A percentile compares a stretch with the other conserved stretches of the same genome.
Evolutionary conservation across 2,329 filamentous ascomycete species (phyloP).

Genomic region (Claviceps quebecensis): DNA sequence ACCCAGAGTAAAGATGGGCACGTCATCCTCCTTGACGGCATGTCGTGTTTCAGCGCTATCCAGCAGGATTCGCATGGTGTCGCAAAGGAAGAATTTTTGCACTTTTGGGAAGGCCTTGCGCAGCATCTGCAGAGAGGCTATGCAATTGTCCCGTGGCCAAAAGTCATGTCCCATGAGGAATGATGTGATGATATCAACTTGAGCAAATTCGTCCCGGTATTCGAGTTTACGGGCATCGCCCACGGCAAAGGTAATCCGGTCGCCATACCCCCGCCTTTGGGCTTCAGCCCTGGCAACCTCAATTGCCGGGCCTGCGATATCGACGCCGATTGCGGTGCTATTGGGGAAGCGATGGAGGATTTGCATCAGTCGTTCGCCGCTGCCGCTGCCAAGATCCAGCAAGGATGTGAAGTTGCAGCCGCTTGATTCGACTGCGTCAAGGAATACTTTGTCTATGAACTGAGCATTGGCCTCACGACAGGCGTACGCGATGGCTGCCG

Average conservation of each 20-base stretch:
- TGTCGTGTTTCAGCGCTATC: neutral
- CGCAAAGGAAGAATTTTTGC: conserved; percentile 6
- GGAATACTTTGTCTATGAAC: conserved; percentile 5
- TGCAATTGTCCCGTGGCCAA: conserved; percentile 9
- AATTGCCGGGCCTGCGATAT: conserved; percentile 6
- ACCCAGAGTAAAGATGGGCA: conserved; percentile 7
- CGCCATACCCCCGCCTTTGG: neutral
- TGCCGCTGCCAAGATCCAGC: conserved; percentile 9
- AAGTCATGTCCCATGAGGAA: conserved; percentile 11
- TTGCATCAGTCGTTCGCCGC: conserved; percentile 8
- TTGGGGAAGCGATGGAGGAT: conserved; percentile 5
- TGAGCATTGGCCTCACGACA: conserved; percentile 5
- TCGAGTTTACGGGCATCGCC: conserved; percentile 5
- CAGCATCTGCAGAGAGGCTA: conserved; percentile 3
- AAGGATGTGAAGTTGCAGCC: conserved; percentile 5
- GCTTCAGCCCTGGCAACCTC: conserved; percentile 4
- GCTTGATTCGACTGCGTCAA: conserved; percentile 1
- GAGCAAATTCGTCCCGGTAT: conserved; percentile 6
- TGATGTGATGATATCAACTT: conserved; percentile 8
- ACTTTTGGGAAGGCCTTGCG: conserved; percentile 6
- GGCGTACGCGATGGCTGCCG: conserved; percentile 8
- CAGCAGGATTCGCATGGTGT: conserved; percentile 1
- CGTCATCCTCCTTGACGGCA: conserved; percentile 1
- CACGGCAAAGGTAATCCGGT: neutral
- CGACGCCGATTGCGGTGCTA: conserved; percentile 6